Evolutionary conservation across 331 rosid genomes (phyloP).

Genomic region (Stylosanthes scabra): DNA sequence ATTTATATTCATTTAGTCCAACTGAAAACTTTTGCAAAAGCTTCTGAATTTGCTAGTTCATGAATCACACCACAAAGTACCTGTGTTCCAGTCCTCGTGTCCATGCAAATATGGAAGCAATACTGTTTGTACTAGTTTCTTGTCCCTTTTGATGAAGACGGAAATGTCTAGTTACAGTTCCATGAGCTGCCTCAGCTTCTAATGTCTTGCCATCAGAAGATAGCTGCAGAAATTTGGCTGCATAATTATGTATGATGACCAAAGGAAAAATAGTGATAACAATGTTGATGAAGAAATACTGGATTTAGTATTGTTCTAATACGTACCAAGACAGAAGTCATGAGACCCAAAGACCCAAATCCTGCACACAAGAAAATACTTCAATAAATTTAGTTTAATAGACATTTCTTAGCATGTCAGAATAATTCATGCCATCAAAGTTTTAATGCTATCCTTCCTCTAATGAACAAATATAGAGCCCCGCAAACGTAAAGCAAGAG

Average conservation of each 20-base stretch:
- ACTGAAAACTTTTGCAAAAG: background rate
- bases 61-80: slow-evolving; percentile 46
- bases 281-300: background rate
- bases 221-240: slow-evolving; percentile 61
- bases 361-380: slow-evolving; percentile 63
- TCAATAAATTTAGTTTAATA: slow-evolving; percentile 35
- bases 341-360: slow-evolving; percentile 97
- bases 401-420: slow-evolving; percentile 22
- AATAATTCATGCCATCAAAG: slow-evolving; percentile 17
- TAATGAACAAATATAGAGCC: background rate
- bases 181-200: slow-evolving; percentile 99
- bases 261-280: slow-evolving; percentile 33
- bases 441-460: slow-evolving; percentile 21
- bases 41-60: slow-evolving; percentile 18
- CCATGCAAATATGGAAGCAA: slow-evolving; percentile 99
- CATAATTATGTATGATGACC: slow-evolving; percentile 17
- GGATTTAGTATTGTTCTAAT: slow-evolving; percentile 15
- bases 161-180: slow-evolving; percentile 96
- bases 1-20: slow-evolving; percentile 17
- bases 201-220: slow-evolving; percentile 97
- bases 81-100: slow-evolving; percentile 95
- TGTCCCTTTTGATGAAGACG: slow-evolving; percentile 92
- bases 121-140: slow-evolving; percentile 98
- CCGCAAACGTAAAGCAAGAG: slow-evolving; percentile 16
- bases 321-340: slow-evolving; percentile 94